Conservation (phyloP, 2,329 filamentous ascomycete genomes). For the Lojkania enalia region DNA sequence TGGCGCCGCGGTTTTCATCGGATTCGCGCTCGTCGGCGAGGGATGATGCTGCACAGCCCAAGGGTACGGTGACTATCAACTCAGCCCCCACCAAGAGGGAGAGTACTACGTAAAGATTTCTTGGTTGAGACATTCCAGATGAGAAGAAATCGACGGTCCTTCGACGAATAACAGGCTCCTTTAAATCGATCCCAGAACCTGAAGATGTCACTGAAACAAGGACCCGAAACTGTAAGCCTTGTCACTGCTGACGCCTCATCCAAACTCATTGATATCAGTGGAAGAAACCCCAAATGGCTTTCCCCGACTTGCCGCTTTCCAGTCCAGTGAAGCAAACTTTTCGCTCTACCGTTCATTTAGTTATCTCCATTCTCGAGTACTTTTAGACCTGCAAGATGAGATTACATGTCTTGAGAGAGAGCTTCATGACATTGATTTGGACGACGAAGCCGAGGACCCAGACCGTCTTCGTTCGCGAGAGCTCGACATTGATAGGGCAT, state of each 20-base stretch:
- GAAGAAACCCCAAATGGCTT: conserved; percentile 46
- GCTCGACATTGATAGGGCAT: conserved; percentile 24
- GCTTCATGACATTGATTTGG: conserved; percentile 40
- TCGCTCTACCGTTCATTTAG: conserved; percentile 46
- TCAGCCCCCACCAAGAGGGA: background rate
- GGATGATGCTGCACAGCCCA: conserved; percentile 34
- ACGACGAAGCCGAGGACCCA: conserved; percentile 30
- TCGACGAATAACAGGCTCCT: conserved; percentile 33
- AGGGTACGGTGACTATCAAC: conserved; percentile 25
- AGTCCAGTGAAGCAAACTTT: conserved; percentile 46
- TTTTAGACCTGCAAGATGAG: conserved; percentile 45
- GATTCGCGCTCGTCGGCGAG: conserved; percentile 18
- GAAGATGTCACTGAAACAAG: conserved; percentile 34
- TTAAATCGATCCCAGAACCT: conserved; percentile 36
- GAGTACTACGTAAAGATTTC: background rate
- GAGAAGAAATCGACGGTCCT: conserved; percentile 29
- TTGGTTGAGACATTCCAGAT: conserved; percentile 22
- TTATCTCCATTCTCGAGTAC: conserved; percentile 45
- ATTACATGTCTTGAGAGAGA: conserved; percentile 43
- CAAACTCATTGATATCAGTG: conserved; percentile 25
- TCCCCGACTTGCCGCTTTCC: conserved; percentile 44
- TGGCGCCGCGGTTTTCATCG: conserved; percentile 16
- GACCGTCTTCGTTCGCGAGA: conserved; percentile 31
- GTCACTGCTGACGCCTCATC: background rate
- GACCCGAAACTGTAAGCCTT: conserved; percentile 36